Conservation (phyloP, 2,329 filamentous ascomycete genomes). For the Botryotinia narcissicola region DNA sequence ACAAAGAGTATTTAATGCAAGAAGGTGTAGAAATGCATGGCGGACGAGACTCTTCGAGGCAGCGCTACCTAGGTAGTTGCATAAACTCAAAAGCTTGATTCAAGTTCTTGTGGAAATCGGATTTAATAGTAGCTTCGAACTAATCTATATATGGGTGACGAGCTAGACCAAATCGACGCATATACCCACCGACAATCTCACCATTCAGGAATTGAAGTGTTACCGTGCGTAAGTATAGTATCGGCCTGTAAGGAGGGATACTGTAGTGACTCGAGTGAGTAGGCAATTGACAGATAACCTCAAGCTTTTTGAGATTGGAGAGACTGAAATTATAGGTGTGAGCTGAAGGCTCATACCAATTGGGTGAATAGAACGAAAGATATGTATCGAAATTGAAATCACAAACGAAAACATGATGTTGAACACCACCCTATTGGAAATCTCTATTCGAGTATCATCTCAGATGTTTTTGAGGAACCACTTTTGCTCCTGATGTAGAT, state of each 20-base stretch:
- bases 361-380: neutral
- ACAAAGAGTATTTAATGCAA: neutral
- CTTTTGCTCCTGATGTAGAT: neutral
- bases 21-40: too few relatives aligned
- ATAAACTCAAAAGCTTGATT: neutral
- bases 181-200: neutral
- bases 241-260: neutral
- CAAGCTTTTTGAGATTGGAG: neutral
- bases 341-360: neutral
- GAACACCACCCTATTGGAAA: neutral
- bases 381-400: neutral
- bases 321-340: neutral
- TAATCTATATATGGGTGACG: neutral
- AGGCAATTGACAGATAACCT: neutral
- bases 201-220: neutral
- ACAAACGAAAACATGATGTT: neutral
- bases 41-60: neutral
- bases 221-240: neutral
- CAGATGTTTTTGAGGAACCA: neutral
- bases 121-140: neutral
- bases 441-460: neutral
- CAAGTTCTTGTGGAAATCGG: neutral
- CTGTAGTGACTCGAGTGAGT: neutral
- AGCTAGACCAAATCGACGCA: neutral
- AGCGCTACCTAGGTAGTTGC: neutral